These are phyloP conservation scores for Rhizophagus clarus DNA, from an alignment of 192 early-diverging fungal species.

Conservation along the genomic window DNA sequence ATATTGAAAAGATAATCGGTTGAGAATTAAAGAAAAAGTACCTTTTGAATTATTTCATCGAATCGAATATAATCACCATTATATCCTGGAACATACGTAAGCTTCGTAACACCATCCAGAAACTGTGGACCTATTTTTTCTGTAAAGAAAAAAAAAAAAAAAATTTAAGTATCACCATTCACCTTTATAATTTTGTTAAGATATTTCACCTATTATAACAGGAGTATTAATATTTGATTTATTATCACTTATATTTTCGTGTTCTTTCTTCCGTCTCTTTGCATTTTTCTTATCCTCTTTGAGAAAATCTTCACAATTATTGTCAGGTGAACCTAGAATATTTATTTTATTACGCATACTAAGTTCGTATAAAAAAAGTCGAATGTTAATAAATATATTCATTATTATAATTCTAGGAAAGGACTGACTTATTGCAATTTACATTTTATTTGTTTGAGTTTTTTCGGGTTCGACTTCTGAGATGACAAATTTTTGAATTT, in stretches of 20 bases:
- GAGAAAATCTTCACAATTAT: background rate
- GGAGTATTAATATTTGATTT: background rate
- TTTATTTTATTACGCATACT: background rate
- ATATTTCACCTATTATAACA: background rate
- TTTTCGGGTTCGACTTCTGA: too few relatives aligned
- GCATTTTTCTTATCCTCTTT: background rate
- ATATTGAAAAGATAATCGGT: background rate
- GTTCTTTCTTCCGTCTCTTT: background rate
- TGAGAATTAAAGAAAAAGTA: background rate
- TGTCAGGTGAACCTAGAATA: background rate
- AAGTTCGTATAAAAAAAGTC: too few relatives aligned
- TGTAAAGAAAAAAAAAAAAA: background rate
- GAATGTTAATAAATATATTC: too few relatives aligned
- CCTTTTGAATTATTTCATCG: slow-evolving; percentile 41
- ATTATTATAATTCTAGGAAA: too few relatives aligned
- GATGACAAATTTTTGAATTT: too few relatives aligned
- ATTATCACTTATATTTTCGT: background rate
- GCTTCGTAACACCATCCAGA: background rate
- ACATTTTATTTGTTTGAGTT: too few relatives aligned
- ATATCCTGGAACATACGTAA: background rate
- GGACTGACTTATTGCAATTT: too few relatives aligned
- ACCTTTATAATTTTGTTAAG: background rate
- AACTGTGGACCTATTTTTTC: background rate
- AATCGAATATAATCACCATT: slow-evolving; percentile 31
- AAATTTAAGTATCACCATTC: background rate